These are phyloP conservation scores for Candida tunisiensis DNA, from an alignment of 1,139 yeast genomes.

Conservation along the genomic window DNA sequence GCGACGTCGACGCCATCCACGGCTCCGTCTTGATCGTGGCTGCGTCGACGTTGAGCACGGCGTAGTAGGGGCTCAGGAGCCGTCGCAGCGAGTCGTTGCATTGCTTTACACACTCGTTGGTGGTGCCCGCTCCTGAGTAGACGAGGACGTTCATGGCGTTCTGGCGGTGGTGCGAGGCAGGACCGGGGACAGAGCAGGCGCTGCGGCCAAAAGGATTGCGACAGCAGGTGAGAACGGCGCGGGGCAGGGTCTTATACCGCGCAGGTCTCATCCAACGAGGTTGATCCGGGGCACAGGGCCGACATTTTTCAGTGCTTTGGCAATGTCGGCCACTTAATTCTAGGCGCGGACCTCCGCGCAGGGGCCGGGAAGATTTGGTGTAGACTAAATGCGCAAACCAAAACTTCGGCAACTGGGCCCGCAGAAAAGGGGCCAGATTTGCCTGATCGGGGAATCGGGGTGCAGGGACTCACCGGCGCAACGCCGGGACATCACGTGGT, in stretches of 20 bases:
- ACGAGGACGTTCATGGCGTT: slow-evolving; percentile 61
- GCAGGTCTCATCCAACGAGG: neutral
- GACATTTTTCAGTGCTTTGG: no score
- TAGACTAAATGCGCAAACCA: no score
- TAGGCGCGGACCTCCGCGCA: no score
- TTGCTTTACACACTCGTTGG: slow-evolving; percentile 73
- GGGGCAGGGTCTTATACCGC: neutral
- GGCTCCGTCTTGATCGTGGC: slow-evolving; percentile 59
- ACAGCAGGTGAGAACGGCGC: neutral
- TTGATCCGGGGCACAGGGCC: no score
- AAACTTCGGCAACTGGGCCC: no score
- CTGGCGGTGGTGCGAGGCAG: neutral
- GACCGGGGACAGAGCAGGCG: neutral
- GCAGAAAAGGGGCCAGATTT: no score
- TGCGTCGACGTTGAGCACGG: slow-evolving; percentile 59
- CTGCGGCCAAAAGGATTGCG: neutral
- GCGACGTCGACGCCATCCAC: slow-evolving; percentile 67
- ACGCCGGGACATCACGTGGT: no score
- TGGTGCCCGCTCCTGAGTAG: slow-evolving; percentile 74
- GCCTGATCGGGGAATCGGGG: no score
- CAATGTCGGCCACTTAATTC: no score
- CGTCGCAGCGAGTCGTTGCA: slow-evolving; percentile 59
- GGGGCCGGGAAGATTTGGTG: no score
- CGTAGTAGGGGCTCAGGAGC: slow-evolving; percentile 76
- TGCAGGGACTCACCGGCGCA: no score